Base-by-base conservation (phyloP, 768 basidiomycete species). In the Podaxis sp. region DNA sequence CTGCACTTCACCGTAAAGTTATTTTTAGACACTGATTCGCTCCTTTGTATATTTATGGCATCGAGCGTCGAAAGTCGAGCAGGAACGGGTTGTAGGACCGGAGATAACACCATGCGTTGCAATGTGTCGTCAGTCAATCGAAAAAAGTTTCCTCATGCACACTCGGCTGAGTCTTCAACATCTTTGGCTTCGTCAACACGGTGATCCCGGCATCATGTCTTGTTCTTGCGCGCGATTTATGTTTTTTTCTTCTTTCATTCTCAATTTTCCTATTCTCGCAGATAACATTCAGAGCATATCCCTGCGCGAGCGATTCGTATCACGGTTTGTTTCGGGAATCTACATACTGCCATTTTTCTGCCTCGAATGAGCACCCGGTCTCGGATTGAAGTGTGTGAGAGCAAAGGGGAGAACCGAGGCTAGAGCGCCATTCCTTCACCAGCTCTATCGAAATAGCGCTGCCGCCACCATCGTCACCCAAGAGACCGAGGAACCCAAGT, bases 401-500 rank as follows among this genome's bases (percentile, higher is more conserved):
- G 19, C 13, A 24, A 33, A 8, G 33, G n/a, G 33, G 37, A 40
- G 36, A 37, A 41, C 3, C n/a, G n/a, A 19, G 43, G 9, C 9
- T 46, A 9, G 43, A 41, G 43, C n/a, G 43, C n/a, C 17, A 46
- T 17, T n/a, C n/a, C 13, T 43, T n/a, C 43, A n/a, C 19, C 43
- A 46, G n/a, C 41, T 43, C 41, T 6, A 8, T 19, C 5, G 9
- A 46, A 19, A 22, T 8, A 19, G 43, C 8, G 33, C 33, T 33
- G 33, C 33, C 33, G 15, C 43, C 43, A 19, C n/a, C 19, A 46
- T 22, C 43, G 22, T 15, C 19, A 19, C 19, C 15, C 36, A 38
- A 55, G 27, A 60, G 59, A 43, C 55, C 55, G 41, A 37, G 33
- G 36, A 46, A 6, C 55, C 55, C 59, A 57, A 38, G n/a, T 27